Base-by-base conservation (phyloP, 371 early-diverging fungal genomes). In the Rhizopus delemar region DNA sequence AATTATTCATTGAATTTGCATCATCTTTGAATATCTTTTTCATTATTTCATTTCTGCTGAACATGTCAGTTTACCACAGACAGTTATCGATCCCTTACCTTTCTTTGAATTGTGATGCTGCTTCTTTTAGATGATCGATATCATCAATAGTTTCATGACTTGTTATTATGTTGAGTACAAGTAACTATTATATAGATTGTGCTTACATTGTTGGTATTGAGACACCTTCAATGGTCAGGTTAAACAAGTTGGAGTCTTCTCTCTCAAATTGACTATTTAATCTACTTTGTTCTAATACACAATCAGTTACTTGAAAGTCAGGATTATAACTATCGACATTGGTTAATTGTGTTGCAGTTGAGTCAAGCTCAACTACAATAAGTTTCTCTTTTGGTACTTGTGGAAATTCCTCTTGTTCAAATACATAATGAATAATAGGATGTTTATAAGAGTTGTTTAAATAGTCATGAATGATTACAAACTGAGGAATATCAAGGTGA, bases 361-460 rank as follows among this genome's bases (percentile, higher is more conserved):
- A 60, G 51, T 77, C 70, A 8, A 83, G 60, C n/a, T 81, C 78
- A 0, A 81, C 78, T 6, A 81, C 46, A 34, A 83, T 74, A 8
- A 78, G 75, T n/a, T 75, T 68, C 5, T 78, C 76, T 62, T 76
- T 75, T 3, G 80, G 74, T n/a, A 80, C 61, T 36, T 70, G 63
- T 3, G 80, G 81, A 32, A 81, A 77, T 5, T 64, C 71, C 57
- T 83, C 84, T 7, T 73, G 80, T 60, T 81, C 78, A 71, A 83
- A 83, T 7, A 81, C 80, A 57, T 81, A 83, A 55, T 83, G 84
- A 4, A 80, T 68, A 0, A 77, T 59, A 3, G 84, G 84, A 50
- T 83, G 78, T 41, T 78, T 77, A 46, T 78, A 80, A 5, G 74
- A 73, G 41, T 75, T 74, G 46, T 73, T 59, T 11, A 71, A 58